Evolutionary conservation across 768 basidiomycete genomes (phyloP).

Genomic region (Krasilnikovozyma curviuscula): DNA sequence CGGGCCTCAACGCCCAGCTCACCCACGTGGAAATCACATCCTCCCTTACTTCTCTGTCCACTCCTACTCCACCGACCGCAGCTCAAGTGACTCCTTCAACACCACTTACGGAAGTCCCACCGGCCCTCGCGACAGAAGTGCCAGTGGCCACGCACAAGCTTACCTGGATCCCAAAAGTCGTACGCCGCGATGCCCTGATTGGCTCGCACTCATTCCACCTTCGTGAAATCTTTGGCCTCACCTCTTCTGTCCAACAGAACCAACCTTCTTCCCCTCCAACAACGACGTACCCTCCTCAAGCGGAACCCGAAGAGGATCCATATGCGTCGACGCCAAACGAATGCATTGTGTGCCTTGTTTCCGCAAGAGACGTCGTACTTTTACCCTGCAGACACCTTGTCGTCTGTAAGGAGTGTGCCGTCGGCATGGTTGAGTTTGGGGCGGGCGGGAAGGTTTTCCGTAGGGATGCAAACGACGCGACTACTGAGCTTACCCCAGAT

Average conservation of each 20-base stretch:
- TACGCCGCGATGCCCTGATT: slow-evolving; percentile 85
- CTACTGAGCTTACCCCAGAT: slow-evolving; percentile 15
- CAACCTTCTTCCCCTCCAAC: slow-evolving; percentile 20
- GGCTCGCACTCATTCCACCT: slow-evolving; percentile 85
- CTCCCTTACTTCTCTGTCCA: background rate
- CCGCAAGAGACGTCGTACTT: slow-evolving; percentile 75
- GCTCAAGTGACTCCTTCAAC: slow-evolving; percentile 36
- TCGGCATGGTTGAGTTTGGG: slow-evolving; percentile 95
- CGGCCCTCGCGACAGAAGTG: background rate
- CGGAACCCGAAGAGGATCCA: slow-evolving; percentile 36
- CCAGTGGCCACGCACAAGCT: slow-evolving; percentile 17
- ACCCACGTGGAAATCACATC: slow-evolving; percentile 66
- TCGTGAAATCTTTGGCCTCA: slow-evolving; percentile 84
- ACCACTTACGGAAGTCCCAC: slow-evolving; percentile 12
- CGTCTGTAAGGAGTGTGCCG: slow-evolving; percentile 81
- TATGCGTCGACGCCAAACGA: slow-evolving; percentile 39
- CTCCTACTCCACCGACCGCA: background rate
- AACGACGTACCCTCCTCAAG: slow-evolving; percentile 21
- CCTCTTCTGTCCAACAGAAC: slow-evolving; percentile 29
- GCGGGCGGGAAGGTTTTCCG: slow-evolving; percentile 58
- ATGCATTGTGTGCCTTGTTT: slow-evolving; percentile 75
- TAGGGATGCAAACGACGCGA: background rate
- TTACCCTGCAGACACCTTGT: slow-evolving; percentile 86
- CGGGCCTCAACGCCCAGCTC: slow-evolving; percentile 60
- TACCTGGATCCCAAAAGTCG: slow-evolving; percentile 76